A percentile compares a stretch with the other conserved stretches of the same genome.
These are phyloP conservation scores for Blastocystis sp. DNA, from an alignment of 352 stramenopile genomes.

Conservation along the genomic window DNA sequence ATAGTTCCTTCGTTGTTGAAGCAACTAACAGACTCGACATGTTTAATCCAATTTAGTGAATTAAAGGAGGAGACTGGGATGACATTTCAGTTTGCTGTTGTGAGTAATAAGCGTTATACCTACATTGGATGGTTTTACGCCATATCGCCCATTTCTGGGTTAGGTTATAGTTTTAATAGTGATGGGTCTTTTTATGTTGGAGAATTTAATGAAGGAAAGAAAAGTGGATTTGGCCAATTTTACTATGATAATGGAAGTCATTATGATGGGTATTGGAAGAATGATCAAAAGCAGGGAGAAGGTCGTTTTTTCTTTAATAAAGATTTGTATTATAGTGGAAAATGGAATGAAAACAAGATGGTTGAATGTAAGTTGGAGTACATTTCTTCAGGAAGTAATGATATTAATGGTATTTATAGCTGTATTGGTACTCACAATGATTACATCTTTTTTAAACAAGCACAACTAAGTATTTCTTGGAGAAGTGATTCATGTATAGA, in stretches of 20 bases:
- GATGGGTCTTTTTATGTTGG: constrained; percentile 41
- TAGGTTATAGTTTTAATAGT: constrained; percentile 22
- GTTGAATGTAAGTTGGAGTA: constrained; percentile 38
- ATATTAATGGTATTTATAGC: background rate
- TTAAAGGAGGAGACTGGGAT: background rate
- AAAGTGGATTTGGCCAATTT: constrained; percentile 38
- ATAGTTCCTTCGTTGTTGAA: background rate
- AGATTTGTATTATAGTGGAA: constrained; percentile 28
- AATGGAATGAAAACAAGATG: constrained; percentile 65
- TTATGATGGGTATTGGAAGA: constrained; percentile 42
- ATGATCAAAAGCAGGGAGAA: constrained; percentile 31
- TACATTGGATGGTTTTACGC: constrained; percentile 38
- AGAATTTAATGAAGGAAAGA: constrained; percentile 8
- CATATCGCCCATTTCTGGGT: constrained; percentile 9
- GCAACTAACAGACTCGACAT: background rate
- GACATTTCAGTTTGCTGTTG: constrained; percentile 4
- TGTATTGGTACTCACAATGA: constrained; percentile 27
- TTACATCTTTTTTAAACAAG: constrained; percentile 56
- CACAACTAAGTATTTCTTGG: background rate
- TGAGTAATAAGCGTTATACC: background rate
- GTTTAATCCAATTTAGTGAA: background rate
- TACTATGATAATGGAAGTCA: constrained; percentile 55
- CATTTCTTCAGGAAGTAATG: background rate
- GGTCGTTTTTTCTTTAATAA: constrained; percentile 59
- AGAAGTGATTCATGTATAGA: background rate